Evolutionary conservation across 352 stramenopile species (phyloP), one percentile per base, ranked within the genome.

Genomic region (Phytophthora tubulina): DNA sequence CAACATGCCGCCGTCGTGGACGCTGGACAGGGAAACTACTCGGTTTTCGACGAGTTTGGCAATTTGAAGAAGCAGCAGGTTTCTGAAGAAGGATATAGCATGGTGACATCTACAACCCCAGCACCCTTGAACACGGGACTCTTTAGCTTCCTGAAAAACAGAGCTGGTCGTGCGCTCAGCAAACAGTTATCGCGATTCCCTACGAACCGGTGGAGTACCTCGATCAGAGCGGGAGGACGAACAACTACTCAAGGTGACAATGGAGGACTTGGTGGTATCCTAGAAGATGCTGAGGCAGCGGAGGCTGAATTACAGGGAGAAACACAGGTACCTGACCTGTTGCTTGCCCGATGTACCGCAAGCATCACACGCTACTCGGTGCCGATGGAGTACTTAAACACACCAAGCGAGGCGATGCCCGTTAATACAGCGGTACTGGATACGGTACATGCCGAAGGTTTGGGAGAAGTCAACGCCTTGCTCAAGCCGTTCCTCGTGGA

Each of bases 61-160:
- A 94, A 94, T 60, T 76, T 94, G 39, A 93, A 91, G 67, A 83
- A 84, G 50, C 72, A 89, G 21, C 30, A 73, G 32, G 51, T 73
- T 50, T 50, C 55, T 8, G 64, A 71, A 14, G 44, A 59, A 6
- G 59, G 46, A 32, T 61, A 61, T 7, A 66, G 49, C 35, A 39
- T 55, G 10, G 33, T 46, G 11, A 54, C 56, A 35, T 52, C 53
- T 9, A 56, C 68, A 35, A 33, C 64, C 5, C 35, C 70, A 5
- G 49, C 67, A 0, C 54, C 76, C 8, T 56, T 94, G n/a, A 91
- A 94, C 61, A 90, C 82, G 2, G 84, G 84, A 1, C 84, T 94
- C 33, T 94, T 94, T 38, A 89, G 79, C 21, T 94, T 91, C 46
- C 72, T 94, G 53, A 94, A 94, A 65, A 82, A 90, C 49, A 83